These are phyloP conservation scores for Suhomyces emberorum DNA, from an alignment of 805 yeast genomes.

Conservation along the genomic window DNA sequence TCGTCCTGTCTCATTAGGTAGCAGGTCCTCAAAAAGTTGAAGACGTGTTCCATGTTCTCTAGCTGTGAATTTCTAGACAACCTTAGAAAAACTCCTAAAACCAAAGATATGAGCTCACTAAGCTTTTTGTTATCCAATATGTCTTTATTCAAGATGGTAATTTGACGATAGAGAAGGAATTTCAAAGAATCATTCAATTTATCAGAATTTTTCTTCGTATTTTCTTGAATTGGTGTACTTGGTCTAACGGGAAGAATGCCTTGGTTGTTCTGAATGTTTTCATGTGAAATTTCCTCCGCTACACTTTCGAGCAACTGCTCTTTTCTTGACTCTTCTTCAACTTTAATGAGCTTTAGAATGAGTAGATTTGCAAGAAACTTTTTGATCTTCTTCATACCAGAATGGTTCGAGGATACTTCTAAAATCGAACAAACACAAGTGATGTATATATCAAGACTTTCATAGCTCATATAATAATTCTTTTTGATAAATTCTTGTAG, in stretches of 20 bases:
- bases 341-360: conserved; percentile 24
- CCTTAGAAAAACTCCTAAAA: conserved; percentile 29
- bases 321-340: conserved; percentile 11
- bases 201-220: background rate
- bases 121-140: conserved; percentile 31
- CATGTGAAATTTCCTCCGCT: background rate
- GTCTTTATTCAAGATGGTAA: conserved; percentile 26
- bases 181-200: conserved; percentile 12
- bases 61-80: conserved; percentile 14
- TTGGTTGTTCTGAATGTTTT: background rate
- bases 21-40: conserved; percentile 35
- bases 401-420: conserved; percentile 19
- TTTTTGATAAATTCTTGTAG: conserved; percentile 26
- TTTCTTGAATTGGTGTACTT: background rate
- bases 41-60: conserved; percentile 22
- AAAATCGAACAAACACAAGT: conserved; percentile 28
- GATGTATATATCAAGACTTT: conserved; percentile 24
- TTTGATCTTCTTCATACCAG: conserved; percentile 16
- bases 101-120: conserved; percentile 29
- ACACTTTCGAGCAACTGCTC: background rate
- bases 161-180: conserved; percentile 32
- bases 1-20: conserved; percentile 29
- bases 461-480: conserved; percentile 21
- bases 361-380: conserved; percentile 26
- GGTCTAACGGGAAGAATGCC: background rate